These are phyloP conservation scores for Lentinula sp. DNA, from an alignment of 768 basidiomycete species.

Conservation along the genomic window DNA sequence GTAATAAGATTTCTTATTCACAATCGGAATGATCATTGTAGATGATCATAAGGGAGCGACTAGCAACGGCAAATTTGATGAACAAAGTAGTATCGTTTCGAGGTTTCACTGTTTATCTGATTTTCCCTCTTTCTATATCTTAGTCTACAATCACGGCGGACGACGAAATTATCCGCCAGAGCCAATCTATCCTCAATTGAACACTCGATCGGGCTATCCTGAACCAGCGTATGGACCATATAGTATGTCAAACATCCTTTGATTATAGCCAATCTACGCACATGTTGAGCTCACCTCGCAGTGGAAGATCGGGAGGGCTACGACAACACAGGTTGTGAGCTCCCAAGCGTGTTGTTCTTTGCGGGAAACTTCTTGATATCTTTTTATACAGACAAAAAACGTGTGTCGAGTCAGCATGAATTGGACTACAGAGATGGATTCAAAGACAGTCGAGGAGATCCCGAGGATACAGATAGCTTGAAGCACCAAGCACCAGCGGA, in stretches of 20 bases:
- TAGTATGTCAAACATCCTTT: neutral
- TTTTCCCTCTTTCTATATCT: too few species aligned
- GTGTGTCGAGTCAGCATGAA: neutral
- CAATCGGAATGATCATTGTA: neutral
- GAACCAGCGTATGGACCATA: neutral
- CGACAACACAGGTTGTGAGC: neutral
- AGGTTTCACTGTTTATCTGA: too few species aligned
- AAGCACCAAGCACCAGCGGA: neutral
- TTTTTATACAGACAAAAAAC: too few species aligned
- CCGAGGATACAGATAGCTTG: neutral
- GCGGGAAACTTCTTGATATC: too few species aligned
- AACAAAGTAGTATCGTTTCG: too few species aligned
- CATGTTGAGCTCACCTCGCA: neutral
- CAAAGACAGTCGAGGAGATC: neutral
- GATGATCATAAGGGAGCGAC: neutral
- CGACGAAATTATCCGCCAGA: neutral
- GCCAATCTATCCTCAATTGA: neutral
- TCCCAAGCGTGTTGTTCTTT: neutral
- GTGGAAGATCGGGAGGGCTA: neutral
- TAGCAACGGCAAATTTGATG: neutral
- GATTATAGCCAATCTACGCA: neutral
- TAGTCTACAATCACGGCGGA: too few species aligned
- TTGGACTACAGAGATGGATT: neutral
- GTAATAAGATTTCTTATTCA: too few species aligned
- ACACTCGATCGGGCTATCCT: neutral